Evolutionary conservation across 106 monocot genomes (phyloP).

Genomic region (Agapanthus africanus): DNA sequence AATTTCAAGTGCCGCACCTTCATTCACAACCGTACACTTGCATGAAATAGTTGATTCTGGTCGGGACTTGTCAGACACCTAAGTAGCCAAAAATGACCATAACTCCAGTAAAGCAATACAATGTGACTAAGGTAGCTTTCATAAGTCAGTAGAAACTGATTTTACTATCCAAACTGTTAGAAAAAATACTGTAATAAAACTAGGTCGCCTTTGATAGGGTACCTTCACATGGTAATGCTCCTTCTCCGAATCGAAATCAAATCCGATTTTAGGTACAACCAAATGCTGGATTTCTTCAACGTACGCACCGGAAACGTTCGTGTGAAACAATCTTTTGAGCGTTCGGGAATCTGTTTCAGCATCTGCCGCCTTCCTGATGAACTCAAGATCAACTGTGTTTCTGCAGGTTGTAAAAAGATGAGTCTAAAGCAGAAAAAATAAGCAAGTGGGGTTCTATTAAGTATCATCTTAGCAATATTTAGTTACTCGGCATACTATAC

Average conservation of each 20-base stretch:
- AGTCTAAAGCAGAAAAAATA: not conserved
- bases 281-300: constrained; percentile 18
- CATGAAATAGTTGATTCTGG: constrained; percentile 37
- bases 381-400: constrained; percentile 19
- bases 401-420: not conserved
- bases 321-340: constrained; percentile 32
- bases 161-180: not conserved
- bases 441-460: not conserved
- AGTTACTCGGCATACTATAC: not conserved
- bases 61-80: constrained; percentile 41
- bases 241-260: constrained; percentile 33
- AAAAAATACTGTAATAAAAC: not conserved
- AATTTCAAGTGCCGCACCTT: constrained; percentile 25
- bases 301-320: constrained; percentile 32
- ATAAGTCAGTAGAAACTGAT: not conserved
- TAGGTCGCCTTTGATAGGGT: not conserved
- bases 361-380: constrained; percentile 24
- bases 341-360: constrained; percentile 20
- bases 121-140: not conserved
- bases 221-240: constrained; percentile 55
- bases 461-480: not conserved
- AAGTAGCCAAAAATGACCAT: not conserved
- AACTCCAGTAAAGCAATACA: not conserved
- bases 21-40: constrained; percentile 28
- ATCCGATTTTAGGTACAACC: constrained; percentile 20